Conservation (phyloP, 2,329 filamentous ascomycete species). For the Mycogone perniciosa region DNA sequence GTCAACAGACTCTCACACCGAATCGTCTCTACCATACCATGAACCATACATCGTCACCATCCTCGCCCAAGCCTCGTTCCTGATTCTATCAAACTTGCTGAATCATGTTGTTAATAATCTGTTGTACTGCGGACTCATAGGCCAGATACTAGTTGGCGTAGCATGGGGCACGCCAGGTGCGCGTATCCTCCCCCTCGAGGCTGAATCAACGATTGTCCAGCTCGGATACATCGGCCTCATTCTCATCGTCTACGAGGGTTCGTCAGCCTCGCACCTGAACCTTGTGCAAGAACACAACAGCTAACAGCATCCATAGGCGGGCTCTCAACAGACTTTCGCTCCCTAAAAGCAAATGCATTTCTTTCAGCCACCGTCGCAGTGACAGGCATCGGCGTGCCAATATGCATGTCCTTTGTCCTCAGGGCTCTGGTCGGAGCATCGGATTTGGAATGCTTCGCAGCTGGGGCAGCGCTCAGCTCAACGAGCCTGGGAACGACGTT, state of each 20-base stretch:
- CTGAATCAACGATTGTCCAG: slow-evolving; percentile 52
- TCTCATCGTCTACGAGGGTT: slow-evolving; percentile 64
- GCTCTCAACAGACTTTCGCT: slow-evolving; percentile 31
- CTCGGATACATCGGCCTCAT: slow-evolving; percentile 70
- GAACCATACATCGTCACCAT: slow-evolving; percentile 56
- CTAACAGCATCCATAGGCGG: slow-evolving; percentile 38
- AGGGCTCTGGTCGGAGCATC: slow-evolving; percentile 42
- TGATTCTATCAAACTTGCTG: slow-evolving; percentile 54
- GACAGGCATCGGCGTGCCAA: slow-evolving; percentile 58
- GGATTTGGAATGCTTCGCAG: slow-evolving; percentile 59
- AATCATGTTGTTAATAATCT: slow-evolving; percentile 52
- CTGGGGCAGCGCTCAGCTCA: slow-evolving; percentile 66
- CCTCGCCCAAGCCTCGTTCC: slow-evolving; percentile 54
- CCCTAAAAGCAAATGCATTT: slow-evolving; percentile 51
- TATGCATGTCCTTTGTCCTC: slow-evolving; percentile 59
- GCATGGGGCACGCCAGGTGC: slow-evolving; percentile 63
- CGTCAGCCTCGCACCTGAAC: background rate
- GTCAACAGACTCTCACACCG: too few species aligned
- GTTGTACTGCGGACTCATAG: slow-evolving; percentile 64
- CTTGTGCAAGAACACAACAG: background rate
- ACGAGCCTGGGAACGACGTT: slow-evolving; percentile 69
- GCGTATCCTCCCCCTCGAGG: slow-evolving; percentile 47
- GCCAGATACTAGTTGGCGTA: slow-evolving; percentile 64
- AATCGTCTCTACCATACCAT: slow-evolving; percentile 44
- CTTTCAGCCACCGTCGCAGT: slow-evolving; percentile 57